Base-by-base conservation (phyloP, 192 early-diverging fungal genomes). In the Obelidium mucronatum region DNA sequence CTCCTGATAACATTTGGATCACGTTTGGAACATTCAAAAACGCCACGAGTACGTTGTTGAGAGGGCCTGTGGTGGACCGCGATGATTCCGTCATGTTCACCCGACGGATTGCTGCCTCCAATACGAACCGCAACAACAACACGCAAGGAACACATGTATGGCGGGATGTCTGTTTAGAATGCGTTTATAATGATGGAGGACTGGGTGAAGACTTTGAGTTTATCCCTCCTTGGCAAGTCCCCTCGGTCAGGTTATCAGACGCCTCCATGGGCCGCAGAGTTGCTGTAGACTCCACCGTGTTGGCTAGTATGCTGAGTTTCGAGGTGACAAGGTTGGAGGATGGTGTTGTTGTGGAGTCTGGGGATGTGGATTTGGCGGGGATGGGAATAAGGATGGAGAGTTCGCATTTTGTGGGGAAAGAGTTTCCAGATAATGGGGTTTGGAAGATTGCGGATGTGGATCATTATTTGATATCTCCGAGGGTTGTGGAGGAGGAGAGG, bases 401-500 rank as follows among this genome's bases (percentile, higher is more conserved):
- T 2, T 42, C 70, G 19, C 37, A 72, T 58, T 72, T 72, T 40
- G 11, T 39, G 5, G 36, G 13, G 30, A 51, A 59, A 6, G 51
- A 53, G 51, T 72, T 72, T 58, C 54, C 54, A 19, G 70, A 72
- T 30, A 36, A 55, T 35, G 70, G 56, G 17, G 28, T 19, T 2
- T 72, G 70, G 70, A 72, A 30, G 34, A 44, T 72, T 36, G 70
- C 70, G 24, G 70, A 72, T 59, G 24, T 72, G 6, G 70, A 72
- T 37, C 33, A 59, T 36, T 72, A 30, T 58, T 36, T 72, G 13
- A 59, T 40, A 17, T 31, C 52, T 4, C 70, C n/a, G 30, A n/a
- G 70, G 2, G 55, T 72, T 30, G n/a, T 37, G 51, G 70, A 72
- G 39, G 70, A 72, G 55, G 70, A 72, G 4, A 13, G n/a, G 64